Evolutionary conservation across 805 yeast species (phyloP), one percentile per base, ranked within the genome.

Genomic region (Lachancea thermotolerans): DNA sequence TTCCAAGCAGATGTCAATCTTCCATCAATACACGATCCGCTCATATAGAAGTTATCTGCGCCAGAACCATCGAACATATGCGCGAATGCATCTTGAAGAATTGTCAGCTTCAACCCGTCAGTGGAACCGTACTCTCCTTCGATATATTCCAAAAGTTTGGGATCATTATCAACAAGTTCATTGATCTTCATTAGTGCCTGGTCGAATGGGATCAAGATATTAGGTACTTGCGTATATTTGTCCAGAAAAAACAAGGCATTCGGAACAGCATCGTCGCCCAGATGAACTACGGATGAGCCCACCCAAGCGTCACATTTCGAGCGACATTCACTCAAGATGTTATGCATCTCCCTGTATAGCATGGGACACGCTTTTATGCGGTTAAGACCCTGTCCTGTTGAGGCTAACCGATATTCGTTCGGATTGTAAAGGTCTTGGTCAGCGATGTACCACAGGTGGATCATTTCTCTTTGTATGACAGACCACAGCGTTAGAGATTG

Each of bases 21-120:
- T 16, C 93, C 95, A 60, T 85, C 95, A 41, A 85, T 85, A 65
- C 95, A 85, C 2, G 86, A 79, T 2, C 95, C 95, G 28, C 89
- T 86, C 72, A 83, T 84, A 59, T 81, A 84, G 61, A 82, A 85
- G 61, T 85, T 85, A 57, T 84, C 88, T 9, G 90, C 89, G 39
- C 95, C 95, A 9, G 87, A 80, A 2, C 93, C 90, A 60, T 83
- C 88, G 61, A 82, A 68, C 72, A 69, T 69, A 49, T 69, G 73
- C 3, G 72, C 69, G 48, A 64, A 69, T 1, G 70, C 69, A 46
- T 69, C 72, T 41, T 67, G 71, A 21, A 68, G 49, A 28, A 71
- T 70, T 9, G 61, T 65, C 45, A 73, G 62, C 54, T 79, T 72
- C 47, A 85, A 64, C n/a, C 70, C 74, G 27, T 75, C 76, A 2